Evolutionary conservation across 805 yeast genomes (phyloP).

Genomic region (Tetrapisispora phaffii): DNA sequence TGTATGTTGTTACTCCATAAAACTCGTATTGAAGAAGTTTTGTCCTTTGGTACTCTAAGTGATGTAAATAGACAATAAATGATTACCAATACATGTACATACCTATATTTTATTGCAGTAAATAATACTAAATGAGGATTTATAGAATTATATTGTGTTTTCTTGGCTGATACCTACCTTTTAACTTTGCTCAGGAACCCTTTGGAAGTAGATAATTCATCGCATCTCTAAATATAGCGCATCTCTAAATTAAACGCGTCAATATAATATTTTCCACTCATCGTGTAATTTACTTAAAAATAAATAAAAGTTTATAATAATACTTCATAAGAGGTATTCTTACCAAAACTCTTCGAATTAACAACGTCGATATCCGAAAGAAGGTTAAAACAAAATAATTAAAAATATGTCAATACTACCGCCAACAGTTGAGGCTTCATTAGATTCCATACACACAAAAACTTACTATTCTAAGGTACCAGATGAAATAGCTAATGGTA

Average conservation of each 20-base stretch:
- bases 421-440: constrained; percentile 21
- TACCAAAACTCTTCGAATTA: too few relatives aligned
- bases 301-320: too few relatives aligned
- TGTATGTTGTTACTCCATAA: constrained; percentile 65
- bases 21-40: constrained; percentile 61
- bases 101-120: neutral
- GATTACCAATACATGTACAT: neutral
- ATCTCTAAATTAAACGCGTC: neutral
- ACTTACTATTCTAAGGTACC: constrained; percentile 48
- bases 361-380: too few relatives aligned
- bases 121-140: too few relatives aligned
- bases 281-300: too few relatives aligned
- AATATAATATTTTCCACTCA: too few relatives aligned
- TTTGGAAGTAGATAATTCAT: too few relatives aligned
- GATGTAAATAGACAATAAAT: constrained; percentile 40
- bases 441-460: constrained; percentile 29
- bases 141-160: too few relatives aligned
- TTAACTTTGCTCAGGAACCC: too few relatives aligned
- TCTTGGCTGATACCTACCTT: too few relatives aligned
- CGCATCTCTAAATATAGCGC: neutral
- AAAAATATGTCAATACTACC: constrained; percentile 13
- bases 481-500: constrained; percentile 12
- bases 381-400: neutral
- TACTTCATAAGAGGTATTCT: too few relatives aligned
- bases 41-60: constrained; percentile 63